These are phyloP conservation scores for Puccinellia tenuiflora DNA, from an alignment of 176 grass and related monocot species.

Conservation along the genomic window DNA sequence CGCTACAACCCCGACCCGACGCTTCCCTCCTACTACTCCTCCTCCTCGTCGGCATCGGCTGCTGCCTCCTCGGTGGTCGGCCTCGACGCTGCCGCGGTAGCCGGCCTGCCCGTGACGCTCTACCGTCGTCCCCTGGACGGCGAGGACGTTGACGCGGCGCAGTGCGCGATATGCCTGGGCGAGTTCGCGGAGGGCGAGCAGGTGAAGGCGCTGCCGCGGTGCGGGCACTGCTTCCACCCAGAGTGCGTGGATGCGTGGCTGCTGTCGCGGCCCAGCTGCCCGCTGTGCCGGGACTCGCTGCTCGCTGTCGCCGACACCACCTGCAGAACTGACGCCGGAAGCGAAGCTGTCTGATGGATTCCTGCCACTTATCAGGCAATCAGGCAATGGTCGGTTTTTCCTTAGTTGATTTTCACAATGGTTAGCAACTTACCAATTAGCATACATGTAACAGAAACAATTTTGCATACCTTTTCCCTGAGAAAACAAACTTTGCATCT, in stretches of 20 bases:
- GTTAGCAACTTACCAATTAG: not conserved
- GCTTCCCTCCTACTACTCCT: not conserved
- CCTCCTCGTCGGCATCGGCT: not conserved
- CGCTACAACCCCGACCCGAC: not conserved
- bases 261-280: slow-evolving; percentile 21
- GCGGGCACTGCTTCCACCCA: slow-evolving; percentile 42
- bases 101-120: slow-evolving; percentile 13
- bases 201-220: slow-evolving; percentile 36
- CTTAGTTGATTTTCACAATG: not conserved
- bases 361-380: no score
- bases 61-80: not conserved
- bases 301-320: not conserved
- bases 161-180: slow-evolving; percentile 52
- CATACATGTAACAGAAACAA: not conserved
- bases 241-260: slow-evolving; percentile 51
- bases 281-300: slow-evolving; percentile 30
- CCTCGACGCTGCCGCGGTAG: slow-evolving; percentile 25
- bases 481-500: not conserved
- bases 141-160: not conserved
- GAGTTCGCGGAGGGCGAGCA: slow-evolving; percentile 28
- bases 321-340: not conserved
- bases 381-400: not conserved
- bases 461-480: not conserved
- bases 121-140: not conserved
- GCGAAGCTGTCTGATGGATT: slow-evolving; percentile 21